phyloP scores from a whole-genome alignment of 352 stramenopile genomes.

The Pythium aquatile region DNA sequence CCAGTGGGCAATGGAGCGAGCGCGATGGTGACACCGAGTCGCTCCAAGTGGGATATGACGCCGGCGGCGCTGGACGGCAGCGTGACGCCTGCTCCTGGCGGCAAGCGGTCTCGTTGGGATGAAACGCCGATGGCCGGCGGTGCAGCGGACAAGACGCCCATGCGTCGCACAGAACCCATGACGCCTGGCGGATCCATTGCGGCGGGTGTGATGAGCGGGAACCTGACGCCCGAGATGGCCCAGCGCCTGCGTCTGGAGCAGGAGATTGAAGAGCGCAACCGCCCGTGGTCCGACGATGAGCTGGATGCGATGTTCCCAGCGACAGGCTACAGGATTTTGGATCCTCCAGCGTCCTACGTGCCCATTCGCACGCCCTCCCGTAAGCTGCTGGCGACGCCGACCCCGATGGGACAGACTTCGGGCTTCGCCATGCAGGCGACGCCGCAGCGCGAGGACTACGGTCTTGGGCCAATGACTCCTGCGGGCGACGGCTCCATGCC shows the following conservation, averaged over 20 bases:
- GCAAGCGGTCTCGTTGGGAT: constrained; percentile 96
- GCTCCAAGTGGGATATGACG: constrained; percentile 94
- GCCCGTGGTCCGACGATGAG: constrained; percentile 94
- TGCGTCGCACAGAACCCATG: constrained; percentile 51
- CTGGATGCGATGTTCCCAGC: constrained; percentile 96
- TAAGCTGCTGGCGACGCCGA: constrained; percentile 95
- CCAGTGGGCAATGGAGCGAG: constrained; percentile 48
- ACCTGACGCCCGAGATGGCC: constrained; percentile 87
- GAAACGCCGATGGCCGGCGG: constrained; percentile 88
- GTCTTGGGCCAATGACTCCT: constrained; percentile 58
- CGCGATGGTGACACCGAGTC: constrained; percentile 22
- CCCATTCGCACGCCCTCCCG: constrained; percentile 94
- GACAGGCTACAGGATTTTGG: constrained; percentile 95
- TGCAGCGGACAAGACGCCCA: constrained; percentile 49
- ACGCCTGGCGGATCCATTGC: constrained; percentile 62
- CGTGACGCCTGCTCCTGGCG: constrained; percentile 49
- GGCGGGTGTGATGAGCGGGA: constrained; percentile 58
- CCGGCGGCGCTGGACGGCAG: constrained; percentile 54
- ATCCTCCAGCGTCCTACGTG: constrained; percentile 94
- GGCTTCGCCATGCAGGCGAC: constrained; percentile 87
- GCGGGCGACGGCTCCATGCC: constrained; percentile 88
- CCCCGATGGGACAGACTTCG: constrained; percentile 91
- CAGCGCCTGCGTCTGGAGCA: constrained; percentile 94
- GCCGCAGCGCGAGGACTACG: constrained; percentile 79
- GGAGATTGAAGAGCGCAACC: constrained; percentile 97